These are phyloP conservation scores for Takashimella tepidaria DNA, from an alignment of 1,284 basidiomycete species.

Conservation along the genomic window DNA sequence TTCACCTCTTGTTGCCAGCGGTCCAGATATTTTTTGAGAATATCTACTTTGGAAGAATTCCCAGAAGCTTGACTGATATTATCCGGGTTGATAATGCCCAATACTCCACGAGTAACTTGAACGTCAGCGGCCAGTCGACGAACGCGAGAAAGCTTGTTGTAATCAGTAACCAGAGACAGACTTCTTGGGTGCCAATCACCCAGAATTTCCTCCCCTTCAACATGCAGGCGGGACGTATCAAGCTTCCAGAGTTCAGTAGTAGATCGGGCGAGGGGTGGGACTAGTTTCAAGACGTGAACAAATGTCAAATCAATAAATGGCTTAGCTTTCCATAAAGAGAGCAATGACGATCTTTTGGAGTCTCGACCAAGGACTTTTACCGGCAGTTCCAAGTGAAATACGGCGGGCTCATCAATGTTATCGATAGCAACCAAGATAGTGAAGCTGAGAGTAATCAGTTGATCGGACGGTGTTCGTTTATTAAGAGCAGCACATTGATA, in stretches of 20 bases:
- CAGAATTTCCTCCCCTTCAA: conserved; percentile 81
- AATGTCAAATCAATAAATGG: conserved; percentile 47
- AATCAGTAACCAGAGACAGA: conserved; percentile 80
- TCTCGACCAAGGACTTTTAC: conserved; percentile 82
- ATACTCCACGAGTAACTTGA: conserved; percentile 73
- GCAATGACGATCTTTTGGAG: conserved; percentile 65
- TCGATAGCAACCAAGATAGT: conserved; percentile 76
- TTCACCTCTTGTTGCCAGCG: conserved; percentile 81
- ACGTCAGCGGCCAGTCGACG: conserved; percentile 79
- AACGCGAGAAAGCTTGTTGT: conserved; percentile 61
- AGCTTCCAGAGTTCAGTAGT: conserved; percentile 88
- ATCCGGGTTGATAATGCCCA: conserved; percentile 46
- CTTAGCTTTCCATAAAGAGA: conserved; percentile 66
- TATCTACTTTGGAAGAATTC: conserved; percentile 53
- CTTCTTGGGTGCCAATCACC: conserved; percentile 79
- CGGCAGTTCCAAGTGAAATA: conserved; percentile 81
- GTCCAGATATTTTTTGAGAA: conserved; percentile 61
- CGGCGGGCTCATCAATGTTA: conserved; percentile 72
- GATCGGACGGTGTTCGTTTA: conserved; percentile 68
- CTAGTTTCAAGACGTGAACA: conserved; percentile 73
- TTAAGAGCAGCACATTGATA: conserved; percentile 85
- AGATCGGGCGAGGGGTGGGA: conserved; percentile 78
- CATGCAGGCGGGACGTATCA: conserved; percentile 89
- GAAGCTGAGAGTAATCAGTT: conserved; percentile 73
- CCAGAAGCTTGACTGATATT: not conserved